Evolutionary conservation across 441 rosid species (phyloP).

Genomic region (Aquilaria agallochum): DNA sequence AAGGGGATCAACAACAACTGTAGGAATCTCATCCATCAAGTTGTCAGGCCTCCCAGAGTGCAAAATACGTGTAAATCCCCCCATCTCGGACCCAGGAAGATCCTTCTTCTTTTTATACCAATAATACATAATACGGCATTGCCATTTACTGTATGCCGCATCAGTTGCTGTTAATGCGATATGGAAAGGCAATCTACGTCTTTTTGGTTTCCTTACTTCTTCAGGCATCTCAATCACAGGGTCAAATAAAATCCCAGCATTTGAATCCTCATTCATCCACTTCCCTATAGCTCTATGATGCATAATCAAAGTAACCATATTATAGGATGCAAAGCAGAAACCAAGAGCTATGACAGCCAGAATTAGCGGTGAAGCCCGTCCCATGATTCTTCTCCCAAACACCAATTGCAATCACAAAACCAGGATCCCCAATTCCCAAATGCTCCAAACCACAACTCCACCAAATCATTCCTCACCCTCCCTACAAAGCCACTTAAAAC

Average conservation of each 20-base stretch:
- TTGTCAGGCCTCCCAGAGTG: conserved; percentile 65
- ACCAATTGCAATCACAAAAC: conserved; percentile 12
- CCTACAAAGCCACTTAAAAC: too few relatives aligned
- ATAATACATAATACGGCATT: conserved; percentile 71
- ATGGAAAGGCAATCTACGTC: conserved; percentile 40
- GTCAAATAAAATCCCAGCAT: conserved; percentile 37
- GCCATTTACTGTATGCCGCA: conserved; percentile 67
- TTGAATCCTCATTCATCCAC: conserved; percentile 27
- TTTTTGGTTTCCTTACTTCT: conserved; percentile 29
- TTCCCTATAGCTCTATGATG: conserved; percentile 41
- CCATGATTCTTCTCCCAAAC: conserved; percentile 35
- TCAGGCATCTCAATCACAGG: conserved; percentile 66
- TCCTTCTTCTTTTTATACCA: conserved; percentile 62
- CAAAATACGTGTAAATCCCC: conserved; percentile 67
- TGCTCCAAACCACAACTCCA: conserved; percentile 6
- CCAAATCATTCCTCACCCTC: too few relatives aligned
- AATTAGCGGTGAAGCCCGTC: conserved; percentile 43
- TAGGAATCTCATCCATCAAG: conserved; percentile 72
- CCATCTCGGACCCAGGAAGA: conserved; percentile 63
- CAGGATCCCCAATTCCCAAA: conserved; percentile 7
- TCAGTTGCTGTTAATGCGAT: conserved; percentile 67
- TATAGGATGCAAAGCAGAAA: conserved; percentile 60
- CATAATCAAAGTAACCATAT: conserved; percentile 47
- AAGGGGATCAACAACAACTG: conserved; percentile 66
- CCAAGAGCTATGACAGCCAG: conserved; percentile 55